Base-by-base conservation (phyloP, 129 eudicot species). In the Centrapalus pauciflorus region DNA sequence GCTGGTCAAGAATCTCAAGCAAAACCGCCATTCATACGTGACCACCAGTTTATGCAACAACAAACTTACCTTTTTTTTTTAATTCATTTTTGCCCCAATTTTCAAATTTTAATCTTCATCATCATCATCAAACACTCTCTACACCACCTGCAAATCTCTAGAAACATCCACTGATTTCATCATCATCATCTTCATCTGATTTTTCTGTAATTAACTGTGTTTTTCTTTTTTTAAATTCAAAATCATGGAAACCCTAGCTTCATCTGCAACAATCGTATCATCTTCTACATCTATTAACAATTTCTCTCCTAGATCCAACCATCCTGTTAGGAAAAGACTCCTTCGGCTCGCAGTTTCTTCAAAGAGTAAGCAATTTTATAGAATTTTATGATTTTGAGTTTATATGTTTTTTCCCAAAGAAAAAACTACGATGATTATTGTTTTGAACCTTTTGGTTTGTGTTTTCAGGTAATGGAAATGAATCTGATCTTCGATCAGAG, bases 241-340 rank as follows among this genome's bases (percentile, higher is more conserved):
- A 41, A 20, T 52, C 62, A 87, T 87, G 95, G 89, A 83, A 68
- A 67, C 87, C 69, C 76, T 83, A 25, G 64, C 85, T 45, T 64
- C 85, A 40, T 49, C 85, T 49, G 80, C 87, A 64, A 59, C 84
- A 70, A 73, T 81, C 51, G 66, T 76, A 52, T 64, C 62, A 11
- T 66, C 85, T 19, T 55, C 85, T 17, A 26, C 82, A 23, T 77
- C 87, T 59, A 83, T 76, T 23, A 67, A 77, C 43, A 27, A 66
- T 33, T 82, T 84, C 68, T 76, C 90, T 17, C 74, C 83, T 2
- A 76, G 72, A 79, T 66, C 79, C 41, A 79, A 55, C 14, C 71
- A 79, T 35, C 27, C 81, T 49, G 20, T 72, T 72, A 64, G 65
- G 5, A 78, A 72, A 1, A 79, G 85, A 54, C 55, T 77, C 71